Percentiles rank a stretch among this genome's conserved stretches.
These are phyloP conservation scores for Fusarium brevicatenulatum DNA, from an alignment of 2,329 filamentous ascomycete species.

Conservation along the genomic window DNA sequence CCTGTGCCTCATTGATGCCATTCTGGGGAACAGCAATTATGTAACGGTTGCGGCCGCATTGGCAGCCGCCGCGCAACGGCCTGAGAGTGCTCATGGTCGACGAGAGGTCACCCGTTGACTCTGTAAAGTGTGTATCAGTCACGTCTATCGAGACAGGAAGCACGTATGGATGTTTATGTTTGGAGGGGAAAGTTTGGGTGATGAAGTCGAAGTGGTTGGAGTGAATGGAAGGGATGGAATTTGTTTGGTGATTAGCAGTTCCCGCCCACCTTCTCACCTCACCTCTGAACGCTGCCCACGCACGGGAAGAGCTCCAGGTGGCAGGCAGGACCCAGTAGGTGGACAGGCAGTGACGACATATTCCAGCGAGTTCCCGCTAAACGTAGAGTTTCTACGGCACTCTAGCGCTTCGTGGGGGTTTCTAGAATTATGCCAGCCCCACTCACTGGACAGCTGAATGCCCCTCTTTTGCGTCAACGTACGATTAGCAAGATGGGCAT, in stretches of 20 bases:
- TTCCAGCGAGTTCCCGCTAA: constrained; percentile 30
- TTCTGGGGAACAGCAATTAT: constrained; percentile 74
- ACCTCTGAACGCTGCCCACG: constrained; percentile 7
- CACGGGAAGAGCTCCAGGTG: not conserved
- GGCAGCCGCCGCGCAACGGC: constrained; percentile 79
- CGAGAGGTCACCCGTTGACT: not conserved
- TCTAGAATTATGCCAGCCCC: constrained; percentile 38
- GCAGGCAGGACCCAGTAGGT: constrained; percentile 16
- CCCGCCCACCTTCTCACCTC: constrained; percentile 12
- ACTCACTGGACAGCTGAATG: not conserved
- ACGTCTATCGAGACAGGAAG: not conserved
- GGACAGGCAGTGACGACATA: constrained; percentile 40
- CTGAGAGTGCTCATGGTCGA: constrained; percentile 59
- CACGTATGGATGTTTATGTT: not conserved
- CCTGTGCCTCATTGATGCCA: constrained; percentile 66
- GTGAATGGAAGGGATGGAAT: constrained; percentile 7
- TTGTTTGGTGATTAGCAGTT: constrained; percentile 32
- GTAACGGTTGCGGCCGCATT: constrained; percentile 88
- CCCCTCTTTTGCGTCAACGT: not conserved
- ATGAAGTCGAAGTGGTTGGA: constrained; percentile 12
- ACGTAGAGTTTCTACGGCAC: constrained; percentile 32
- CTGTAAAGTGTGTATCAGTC: not conserved
- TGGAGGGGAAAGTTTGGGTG: constrained; percentile 1
- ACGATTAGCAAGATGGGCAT: not conserved
- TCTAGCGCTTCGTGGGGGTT: constrained; percentile 40